phyloP scores from a whole-genome alignment of 108 stramenopile species.

The Skeletonema grethae region DNA sequence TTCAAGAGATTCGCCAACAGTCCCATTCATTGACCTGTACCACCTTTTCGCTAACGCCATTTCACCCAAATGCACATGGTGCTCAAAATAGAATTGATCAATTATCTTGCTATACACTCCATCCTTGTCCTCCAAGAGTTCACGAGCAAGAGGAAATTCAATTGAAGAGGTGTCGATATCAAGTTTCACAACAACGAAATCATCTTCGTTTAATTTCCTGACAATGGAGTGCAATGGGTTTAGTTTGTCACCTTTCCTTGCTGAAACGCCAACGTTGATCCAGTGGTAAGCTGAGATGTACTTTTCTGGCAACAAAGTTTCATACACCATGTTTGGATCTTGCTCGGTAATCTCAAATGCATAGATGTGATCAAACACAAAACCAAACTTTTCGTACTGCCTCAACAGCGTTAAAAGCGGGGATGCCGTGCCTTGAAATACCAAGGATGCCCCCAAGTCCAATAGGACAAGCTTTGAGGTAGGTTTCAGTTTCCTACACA shows the following conservation, averaged over 20 bases:
- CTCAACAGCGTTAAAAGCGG: slow-evolving; percentile 42
- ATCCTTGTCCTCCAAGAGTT: slow-evolving; percentile 23
- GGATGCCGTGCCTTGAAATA: slow-evolving; percentile 37
- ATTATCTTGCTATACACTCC: slow-evolving; percentile 35
- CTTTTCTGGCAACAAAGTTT: slow-evolving; percentile 27
- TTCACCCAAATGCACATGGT: slow-evolving; percentile 51
- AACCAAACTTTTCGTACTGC: slow-evolving; percentile 59
- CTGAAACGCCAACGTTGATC: slow-evolving; percentile 57
- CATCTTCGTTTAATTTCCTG: slow-evolving; percentile 40
- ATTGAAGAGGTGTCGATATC: slow-evolving; percentile 58
- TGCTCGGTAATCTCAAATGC: slow-evolving; percentile 50
- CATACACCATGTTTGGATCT: slow-evolving; percentile 42
- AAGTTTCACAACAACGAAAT: slow-evolving; percentile 45
- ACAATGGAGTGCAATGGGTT: slow-evolving; percentile 61
- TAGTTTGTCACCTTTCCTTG: slow-evolving; percentile 16
- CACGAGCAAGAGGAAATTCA: slow-evolving; percentile 37
- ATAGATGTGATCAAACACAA: slow-evolving; percentile 77
- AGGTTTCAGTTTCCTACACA: slow-evolving; percentile 56
- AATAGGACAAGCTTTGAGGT: slow-evolving; percentile 49
- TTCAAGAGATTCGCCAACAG: slow-evolving; percentile 49
- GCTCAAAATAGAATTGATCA: slow-evolving; percentile 83
- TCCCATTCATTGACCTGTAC: slow-evolving; percentile 41
- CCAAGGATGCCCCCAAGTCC: slow-evolving; percentile 70
- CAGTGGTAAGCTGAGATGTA: slow-evolving; percentile 57
- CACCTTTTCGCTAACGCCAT: slow-evolving; percentile 43